Evolutionary conservation across 2,329 filamentous ascomycete genomes (phyloP).

Genomic region (Graphilbum ipis-grandicollis): DNA sequence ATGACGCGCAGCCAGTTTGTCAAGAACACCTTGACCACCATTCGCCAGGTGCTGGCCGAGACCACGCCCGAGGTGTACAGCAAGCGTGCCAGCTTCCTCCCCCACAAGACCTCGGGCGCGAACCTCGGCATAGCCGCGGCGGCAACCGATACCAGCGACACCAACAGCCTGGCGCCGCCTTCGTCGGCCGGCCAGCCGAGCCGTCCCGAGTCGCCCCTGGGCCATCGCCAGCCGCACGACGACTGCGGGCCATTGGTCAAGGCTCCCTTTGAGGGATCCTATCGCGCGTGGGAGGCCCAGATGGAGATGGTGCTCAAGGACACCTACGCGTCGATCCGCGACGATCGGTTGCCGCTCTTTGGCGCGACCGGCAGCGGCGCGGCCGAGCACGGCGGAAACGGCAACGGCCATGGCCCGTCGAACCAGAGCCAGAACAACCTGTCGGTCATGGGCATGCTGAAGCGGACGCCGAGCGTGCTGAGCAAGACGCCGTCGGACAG

Average conservation of each 20-base stretch:
- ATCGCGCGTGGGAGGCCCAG: conserved; percentile 73
- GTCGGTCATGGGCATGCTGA: conserved; percentile 60
- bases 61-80: conserved; percentile 43
- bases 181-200: conserved; percentile 21
- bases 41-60: conserved; percentile 59
- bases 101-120: conserved; percentile 15
- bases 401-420: conserved; percentile 13
- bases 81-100: conserved; percentile 38
- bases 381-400: too few species aligned
- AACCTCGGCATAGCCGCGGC: background rate
- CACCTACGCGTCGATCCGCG: conserved; percentile 79
- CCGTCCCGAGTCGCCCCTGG: conserved; percentile 24
- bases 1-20: conserved; percentile 94
- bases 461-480: conserved; percentile 74
- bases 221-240: conserved; percentile 19
- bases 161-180: conserved; percentile 14
- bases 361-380: conserved; percentile 41
- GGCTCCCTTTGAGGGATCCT: conserved; percentile 53
- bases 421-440: conserved; percentile 38
- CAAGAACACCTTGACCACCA: conserved; percentile 88
- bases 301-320: conserved; percentile 82
- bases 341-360: conserved; percentile 72
- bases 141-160: conserved; percentile 4
- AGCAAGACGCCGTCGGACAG: conserved; percentile 86
- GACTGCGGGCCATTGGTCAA: conserved; percentile 64